Evolutionary conservation across 805 yeast genomes (phyloP).

Genomic region (Starmerella cellae): DNA sequence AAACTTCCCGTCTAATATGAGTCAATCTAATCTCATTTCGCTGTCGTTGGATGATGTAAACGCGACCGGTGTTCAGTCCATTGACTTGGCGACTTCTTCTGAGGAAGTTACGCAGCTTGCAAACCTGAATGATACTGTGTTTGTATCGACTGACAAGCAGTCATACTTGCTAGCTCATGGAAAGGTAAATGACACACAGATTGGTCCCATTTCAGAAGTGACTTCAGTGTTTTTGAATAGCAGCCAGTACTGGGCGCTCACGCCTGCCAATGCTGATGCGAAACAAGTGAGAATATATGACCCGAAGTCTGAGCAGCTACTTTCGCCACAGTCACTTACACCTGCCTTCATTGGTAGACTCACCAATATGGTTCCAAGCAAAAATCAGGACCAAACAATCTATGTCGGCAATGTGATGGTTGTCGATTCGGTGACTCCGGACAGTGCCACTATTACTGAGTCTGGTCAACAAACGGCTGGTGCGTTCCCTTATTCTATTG

Average conservation of each 20-base stretch:
- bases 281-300: slow-evolving; percentile 7
- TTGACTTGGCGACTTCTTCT: background rate
- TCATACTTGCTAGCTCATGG: background rate
- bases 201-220: slow-evolving; percentile 16
- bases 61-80: background rate
- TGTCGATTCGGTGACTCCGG: background rate
- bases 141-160: slow-evolving; percentile 11
- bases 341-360: background rate
- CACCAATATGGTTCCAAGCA: background rate
- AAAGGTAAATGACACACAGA: slow-evolving; percentile 1
- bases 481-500: background rate
- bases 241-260: slow-evolving; percentile 21
- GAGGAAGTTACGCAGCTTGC: slow-evolving; percentile 35
- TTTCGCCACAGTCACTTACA: background rate
- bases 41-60: background rate
- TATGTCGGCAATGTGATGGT: background rate
- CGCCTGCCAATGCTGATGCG: slow-evolving; percentile 15
- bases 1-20: slow-evolving; percentile 22
- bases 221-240: slow-evolving; percentile 21
- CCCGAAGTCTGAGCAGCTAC: background rate
- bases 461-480: background rate
- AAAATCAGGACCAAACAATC: background rate
- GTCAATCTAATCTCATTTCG: slow-evolving; percentile 6
- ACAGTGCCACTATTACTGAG: background rate
- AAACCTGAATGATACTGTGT: slow-evolving; percentile 30